These are phyloP conservation scores for Pouteria campechiana DNA, from an alignment of 179 eudicot species.

Conservation along the genomic window DNA sequence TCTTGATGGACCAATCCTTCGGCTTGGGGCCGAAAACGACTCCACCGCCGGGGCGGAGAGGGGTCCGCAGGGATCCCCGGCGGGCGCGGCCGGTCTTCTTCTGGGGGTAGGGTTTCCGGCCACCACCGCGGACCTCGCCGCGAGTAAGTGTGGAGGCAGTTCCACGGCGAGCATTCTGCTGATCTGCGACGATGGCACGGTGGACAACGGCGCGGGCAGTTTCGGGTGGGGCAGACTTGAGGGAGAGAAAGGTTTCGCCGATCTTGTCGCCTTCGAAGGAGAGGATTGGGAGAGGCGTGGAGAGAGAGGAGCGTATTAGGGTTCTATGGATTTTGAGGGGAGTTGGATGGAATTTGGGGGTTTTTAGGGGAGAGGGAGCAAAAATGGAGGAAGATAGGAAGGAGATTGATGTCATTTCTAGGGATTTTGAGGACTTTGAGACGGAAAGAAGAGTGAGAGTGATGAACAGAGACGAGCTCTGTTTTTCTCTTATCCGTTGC, in stretches of 20 bases:
- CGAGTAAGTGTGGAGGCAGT: conserved; percentile 98
- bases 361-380: conserved; percentile 7
- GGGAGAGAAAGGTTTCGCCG: conserved; percentile 59
- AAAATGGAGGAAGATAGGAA: conserved; percentile 49
- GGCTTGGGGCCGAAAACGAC: conserved; percentile 90
- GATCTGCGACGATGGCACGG: conserved; percentile 73
- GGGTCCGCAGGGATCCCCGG: conserved; percentile 73
- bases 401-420: conserved; percentile 34
- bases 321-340: not conserved
- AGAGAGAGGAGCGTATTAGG: conserved; percentile 30
- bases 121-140: conserved; percentile 87
- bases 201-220: conserved; percentile 98
- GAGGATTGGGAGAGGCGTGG: conserved; percentile 77
- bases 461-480: too few relatives aligned
- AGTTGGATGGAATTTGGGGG: conserved; percentile 5
- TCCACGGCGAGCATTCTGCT: conserved; percentile 77
- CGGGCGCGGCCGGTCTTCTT: conserved; percentile 88
- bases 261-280: conserved; percentile 55
- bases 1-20: conserved; percentile 75
- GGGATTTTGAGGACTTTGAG: too few relatives aligned
- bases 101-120: conserved; percentile 77
- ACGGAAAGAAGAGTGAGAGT: too few relatives aligned
- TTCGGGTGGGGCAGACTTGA: conserved; percentile 61
- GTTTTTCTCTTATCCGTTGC: too few relatives aligned
- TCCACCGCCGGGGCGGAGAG: conserved; percentile 92